Evolutionary conservation across 2,329 filamentous ascomycete species (phyloP), one percentile per base, ranked within the genome.

Genomic region (Pyricularia pennisetigena): DNA sequence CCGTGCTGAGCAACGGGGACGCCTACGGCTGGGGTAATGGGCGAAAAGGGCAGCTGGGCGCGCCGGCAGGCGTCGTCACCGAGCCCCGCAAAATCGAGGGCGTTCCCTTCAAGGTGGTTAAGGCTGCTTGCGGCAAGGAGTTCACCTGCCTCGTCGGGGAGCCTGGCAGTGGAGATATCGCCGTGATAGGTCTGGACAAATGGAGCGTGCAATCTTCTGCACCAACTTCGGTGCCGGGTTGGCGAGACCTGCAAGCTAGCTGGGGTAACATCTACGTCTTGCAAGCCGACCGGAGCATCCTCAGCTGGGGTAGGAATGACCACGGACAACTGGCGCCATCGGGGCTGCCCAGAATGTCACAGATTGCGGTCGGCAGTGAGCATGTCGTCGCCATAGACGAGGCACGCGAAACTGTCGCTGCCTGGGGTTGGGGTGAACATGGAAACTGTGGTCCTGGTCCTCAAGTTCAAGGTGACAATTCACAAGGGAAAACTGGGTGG

Each of bases 341-440:
- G 1, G 62, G n/a, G 3, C 66, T 67, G 10, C 88, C 89, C 0
- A 74, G 75, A 1, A 74, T 93, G 3, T 78, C 80, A 10, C 81
- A 82, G 28, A 84, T 98, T n/a, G 90, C 91, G 3, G 86, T 91
- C 64, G 95, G 95, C 0, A 97, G 94, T 75, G 95, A 98, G 78
- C 95, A 99, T 77, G 88, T 86, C n/a, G 78, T 98, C 70, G 92
- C 88, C 9, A 78, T 94, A 29, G 88, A 90, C 0, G 79, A 79
- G 10, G 81, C 84, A 24, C 87, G 87, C 1, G 85, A 89, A 4
- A 35, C 30, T 66, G 87, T 97, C 1, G 79, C 96, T 65, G 86
- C 92, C 1, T 98, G 94, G 93, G 95, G 95, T 24, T 99, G 95
- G 95, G 94, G 93, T 1, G 94, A 98, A 78, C 95, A 99, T 79